Evolutionary conservation across 768 basidiomycete species (phyloP), one percentile per base, ranked within the genome.

Genomic region (Tricholoma sp.): DNA sequence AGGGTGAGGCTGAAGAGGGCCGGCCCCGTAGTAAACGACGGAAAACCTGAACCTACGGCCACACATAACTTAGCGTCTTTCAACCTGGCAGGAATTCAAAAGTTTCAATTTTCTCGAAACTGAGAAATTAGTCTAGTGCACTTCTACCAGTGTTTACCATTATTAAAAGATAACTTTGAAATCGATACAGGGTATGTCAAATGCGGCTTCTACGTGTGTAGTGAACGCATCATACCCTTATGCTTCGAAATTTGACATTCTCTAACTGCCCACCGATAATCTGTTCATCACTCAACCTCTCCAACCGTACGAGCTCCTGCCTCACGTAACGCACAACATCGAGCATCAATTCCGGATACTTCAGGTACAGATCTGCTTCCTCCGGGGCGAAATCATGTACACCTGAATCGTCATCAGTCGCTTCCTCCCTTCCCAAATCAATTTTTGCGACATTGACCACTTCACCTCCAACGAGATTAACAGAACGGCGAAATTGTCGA

Each of bases 281-380:
- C 41, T 78, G 72, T 50, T 73, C 72, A 57, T 81, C 79, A 39
- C 69, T 73, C 51, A 81, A 58, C 16, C 61, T 62, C 57, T 95
- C 88, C 31, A 97, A 74, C 53, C 93, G 70, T 16, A 75, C 73
- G 32, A 89, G 73, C 73, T 96, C 94, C 54, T 83, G 74, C 49
- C 94, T 76, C 16, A 91, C 69, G 63, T 91, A 95, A 35, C 66
- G 68, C 10, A 89, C 86, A 14, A 94, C 69, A 22, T 78, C 77
- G 21, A 86, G 79, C 82, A 97, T 86, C 9, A 86, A 77, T 66
- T 85, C 80, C 1, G 91, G 88, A 64, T 91, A 89, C 52, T 78
- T 72, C 11, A 94, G 76, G 61, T 91, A 89, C 63, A 83, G 80
- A 67, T 82, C 80, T n/a, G 72, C 79, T 61, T 89, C 81, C 19